Percentiles rank a stretch among this genome's conserved stretches.
phyloP scores from a whole-genome alignment of 2,329 filamentous ascomycete genomes.

The Cytospora piceae region DNA sequence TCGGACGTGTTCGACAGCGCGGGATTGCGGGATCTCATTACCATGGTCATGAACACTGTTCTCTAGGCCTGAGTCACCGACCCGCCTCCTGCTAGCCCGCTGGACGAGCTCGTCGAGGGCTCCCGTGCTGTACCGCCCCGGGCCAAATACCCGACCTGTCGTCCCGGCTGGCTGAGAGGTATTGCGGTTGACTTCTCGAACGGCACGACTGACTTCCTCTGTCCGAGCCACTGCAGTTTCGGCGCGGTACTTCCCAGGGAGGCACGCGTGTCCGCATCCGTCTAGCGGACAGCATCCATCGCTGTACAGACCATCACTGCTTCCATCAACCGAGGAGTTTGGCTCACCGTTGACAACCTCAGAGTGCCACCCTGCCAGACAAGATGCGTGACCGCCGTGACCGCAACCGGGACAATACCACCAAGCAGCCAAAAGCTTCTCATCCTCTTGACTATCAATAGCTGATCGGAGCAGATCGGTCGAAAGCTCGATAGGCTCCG shows the following conservation, averaged over 20 bases:
- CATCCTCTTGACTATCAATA: constrained; percentile 5
- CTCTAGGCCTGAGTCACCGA: constrained; percentile 29
- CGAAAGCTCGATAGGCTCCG: constrained; percentile 15
- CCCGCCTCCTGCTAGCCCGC: constrained; percentile 17
- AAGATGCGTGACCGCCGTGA: constrained; percentile 65
- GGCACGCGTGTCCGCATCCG: constrained; percentile 66
- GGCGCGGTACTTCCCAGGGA: constrained; percentile 59
- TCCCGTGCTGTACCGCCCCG: constrained; percentile 9
- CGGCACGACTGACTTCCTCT: constrained; percentile 57
- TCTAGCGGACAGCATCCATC: constrained; percentile 67
- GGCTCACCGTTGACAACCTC: constrained; percentile 37
- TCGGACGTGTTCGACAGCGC: constrained; percentile 62
- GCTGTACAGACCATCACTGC: constrained; percentile 37
- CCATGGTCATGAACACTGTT: constrained; percentile 50
- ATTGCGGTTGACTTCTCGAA: constrained; percentile 43
- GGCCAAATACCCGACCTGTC: constrained; percentile 25
- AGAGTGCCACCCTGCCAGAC: constrained; percentile 63
- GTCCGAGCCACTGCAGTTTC: constrained; percentile 49
- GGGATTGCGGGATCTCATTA: constrained; percentile 61
- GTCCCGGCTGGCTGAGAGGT: constrained; percentile 26
- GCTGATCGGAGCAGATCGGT: background rate
- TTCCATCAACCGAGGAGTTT: constrained; percentile 18
- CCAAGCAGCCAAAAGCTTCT: constrained; percentile 52
- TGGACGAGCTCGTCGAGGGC: constrained; percentile 16
- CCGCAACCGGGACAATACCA: constrained; percentile 67